Base-by-base conservation (phyloP, 805 yeast species). In the Hyphopichia homilentoma region DNA sequence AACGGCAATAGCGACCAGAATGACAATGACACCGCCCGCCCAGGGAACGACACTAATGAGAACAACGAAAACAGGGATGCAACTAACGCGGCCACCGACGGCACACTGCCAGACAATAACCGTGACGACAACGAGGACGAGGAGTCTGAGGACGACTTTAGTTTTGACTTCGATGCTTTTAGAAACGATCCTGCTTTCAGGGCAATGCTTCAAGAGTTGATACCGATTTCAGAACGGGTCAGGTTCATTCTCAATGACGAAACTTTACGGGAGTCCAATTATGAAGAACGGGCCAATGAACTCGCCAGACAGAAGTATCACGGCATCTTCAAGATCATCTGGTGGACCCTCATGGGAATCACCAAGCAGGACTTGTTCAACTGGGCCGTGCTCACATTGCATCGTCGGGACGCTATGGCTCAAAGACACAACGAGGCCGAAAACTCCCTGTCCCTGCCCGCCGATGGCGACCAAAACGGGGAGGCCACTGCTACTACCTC, bases 321-420 rank as follows among this genome's bases (percentile, higher is more conserved):
- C 12, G 35, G 40, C 21, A 6, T 50, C 29, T 40, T 61, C 43
- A 53, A 59, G 51, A 45, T 43, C 39, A 11, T 70, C 0, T 74
- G 74, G 49, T 79, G 84, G 82, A 52, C 50, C 24, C 16, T 74
- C 4, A 74, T 80, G 80, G 82, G 84, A 1, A 63, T 80, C 21
- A 45, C 68, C 3, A 60, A 47, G 30, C 43, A 50, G 6, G 77
- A 79, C 39, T 43, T 80, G 33, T 68, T 65, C 45, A 62, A 75
- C 49, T 71, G 77, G 61, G 75, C 73, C 11, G 77, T 77, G 19
- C 54, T 70, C 25, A 36, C 36, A 26, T 45, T 48, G 27, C 65
- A 63, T 41, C 53, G 51, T 28, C 16, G 31, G 18, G 27, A 33
- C 16, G 22, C 22, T 20, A 20, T 11, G 7, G 22, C 22, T 20